Evolutionary conservation across 176 grass and related monocot genomes (phyloP).

Genomic region (Oropetium thomaeum): DNA sequence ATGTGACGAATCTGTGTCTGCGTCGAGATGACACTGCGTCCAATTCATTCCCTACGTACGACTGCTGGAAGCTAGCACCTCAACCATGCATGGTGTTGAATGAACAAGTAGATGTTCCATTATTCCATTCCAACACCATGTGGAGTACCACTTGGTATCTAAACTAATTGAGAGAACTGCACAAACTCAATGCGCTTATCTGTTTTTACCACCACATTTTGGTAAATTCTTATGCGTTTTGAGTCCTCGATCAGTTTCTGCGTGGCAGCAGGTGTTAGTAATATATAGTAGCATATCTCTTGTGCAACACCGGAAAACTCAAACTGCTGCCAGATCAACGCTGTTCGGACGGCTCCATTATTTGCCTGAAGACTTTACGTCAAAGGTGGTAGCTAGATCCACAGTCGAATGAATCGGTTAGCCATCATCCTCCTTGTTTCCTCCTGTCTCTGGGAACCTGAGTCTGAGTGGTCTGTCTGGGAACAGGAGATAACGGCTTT

Average conservation of each 20-base stretch:
- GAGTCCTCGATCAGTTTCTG: background rate
- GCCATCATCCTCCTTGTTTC: slow-evolving; percentile 6
- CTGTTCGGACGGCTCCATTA: background rate
- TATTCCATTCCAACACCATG: too few species aligned
- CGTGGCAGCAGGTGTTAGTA: too few species aligned
- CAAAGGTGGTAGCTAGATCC: too few species aligned
- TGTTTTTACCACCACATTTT: too few species aligned
- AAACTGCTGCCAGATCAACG: slow-evolving; percentile 5
- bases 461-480: too few species aligned
- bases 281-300: too few species aligned
- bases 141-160: too few species aligned
- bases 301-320: background rate
- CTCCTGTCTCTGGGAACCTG: background rate
- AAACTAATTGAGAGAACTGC: too few species aligned
- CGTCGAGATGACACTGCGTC: background rate
- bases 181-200: too few species aligned
- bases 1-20: slow-evolving; percentile 9
- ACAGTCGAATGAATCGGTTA: slow-evolving; percentile 26
- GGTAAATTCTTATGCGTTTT: background rate
- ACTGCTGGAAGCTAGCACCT: too few species aligned
- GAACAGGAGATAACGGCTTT: slow-evolving; percentile 26
- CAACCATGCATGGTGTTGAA: too few species aligned
- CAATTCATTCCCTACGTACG: slow-evolving; percentile 21
- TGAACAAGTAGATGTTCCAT: too few species aligned
- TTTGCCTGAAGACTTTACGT: slow-evolving; percentile 7